Base-by-base conservation (phyloP, 495 filamentous ascomycete genomes). In the Alectoria sarmentosa region DNA sequence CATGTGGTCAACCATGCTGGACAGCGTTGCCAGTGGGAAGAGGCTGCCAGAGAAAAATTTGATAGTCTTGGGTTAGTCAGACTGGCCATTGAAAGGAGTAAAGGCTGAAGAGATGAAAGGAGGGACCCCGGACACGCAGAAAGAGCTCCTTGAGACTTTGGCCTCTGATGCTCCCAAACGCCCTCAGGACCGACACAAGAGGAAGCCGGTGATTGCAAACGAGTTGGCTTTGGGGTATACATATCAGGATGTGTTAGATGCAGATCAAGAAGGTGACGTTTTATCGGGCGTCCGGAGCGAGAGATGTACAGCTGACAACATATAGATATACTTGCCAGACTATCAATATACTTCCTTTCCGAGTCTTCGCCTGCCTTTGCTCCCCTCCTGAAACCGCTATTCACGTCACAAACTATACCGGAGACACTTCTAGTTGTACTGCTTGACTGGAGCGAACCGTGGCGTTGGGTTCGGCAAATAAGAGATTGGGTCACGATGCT, bases 1-100 rank as follows among this genome's bases (percentile, higher is more conserved):
- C 71, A 90, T 97, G 76, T 98, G 93, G 93, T 92, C 85, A 61
- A 90, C 90, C 58, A 89, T 98, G 88, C 83, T 98, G 70, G 90
- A 96, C 75, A 83, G 83, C 63, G 92, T 93, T 67, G 90, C 92
- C 66, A 94, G 88, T 77, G 91, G 90, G 60, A 95, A 94, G 79
- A 85, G 88, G 66, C 76, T 98, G 65, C 91, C 92, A 44, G 91
- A 97, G 76, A 98, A 97, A 81, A 94, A 90, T 67, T 77, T 97
- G 49, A 72, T 98, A 38, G 85, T 96, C 34, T 78, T 98, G 70
- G 92, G 90, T 91, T 76, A 62, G 80, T 76, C 49, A 49, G 55
- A 60, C 38, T 2, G 36, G 26, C 10, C 37, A 28, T 10, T 19
- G 28, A 58, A 28, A 13, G 19, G 13, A 36, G 38, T 13, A 17